Percentiles rank a stretch among this genome's conserved stretches.
Conservation (phyloP, 148 eudicot genomes). For the Euryodendron excelsum region DNA sequence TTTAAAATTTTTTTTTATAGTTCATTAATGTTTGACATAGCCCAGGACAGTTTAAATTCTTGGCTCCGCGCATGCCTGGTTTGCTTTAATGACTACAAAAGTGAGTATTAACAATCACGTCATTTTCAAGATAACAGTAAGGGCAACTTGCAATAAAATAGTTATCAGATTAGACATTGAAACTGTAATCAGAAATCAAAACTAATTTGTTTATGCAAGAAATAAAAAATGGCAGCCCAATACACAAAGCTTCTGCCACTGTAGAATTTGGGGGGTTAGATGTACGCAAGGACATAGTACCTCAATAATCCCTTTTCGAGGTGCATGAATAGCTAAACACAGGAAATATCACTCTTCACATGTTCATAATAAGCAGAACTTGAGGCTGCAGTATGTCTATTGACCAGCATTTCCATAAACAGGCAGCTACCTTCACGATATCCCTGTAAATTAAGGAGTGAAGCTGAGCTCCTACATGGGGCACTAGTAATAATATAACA, state of each 20-base stretch:
- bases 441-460: conserved; percentile 55
- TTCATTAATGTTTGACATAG: too few relatives aligned
- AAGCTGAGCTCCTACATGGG: background rate
- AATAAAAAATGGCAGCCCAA: too few relatives aligned
- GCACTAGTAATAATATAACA: background rate
- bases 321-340: conserved; percentile 90
- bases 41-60: too few relatives aligned
- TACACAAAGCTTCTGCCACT: too few relatives aligned
- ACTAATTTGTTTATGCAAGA: background rate
- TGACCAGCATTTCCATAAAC: conserved; percentile 80
- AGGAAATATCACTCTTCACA: conserved; percentile 77
- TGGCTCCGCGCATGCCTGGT: too few relatives aligned
- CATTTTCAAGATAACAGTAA: background rate
- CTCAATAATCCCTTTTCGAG: conserved; percentile 89
- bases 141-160: background rate
- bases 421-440: conserved; percentile 90
- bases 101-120: background rate
- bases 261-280: too few relatives aligned
- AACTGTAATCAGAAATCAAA: background rate
- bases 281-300: too few relatives aligned
- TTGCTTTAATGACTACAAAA: background rate
- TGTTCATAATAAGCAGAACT: conserved; percentile 38
- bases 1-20: too few relatives aligned
- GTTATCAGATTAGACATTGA: background rate
- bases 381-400: conserved; percentile 46